These are phyloP conservation scores for Lunularia cruciata DNA, from an alignment of 225 moss, liverwort and hornwort species.

Conservation along the genomic window DNA sequence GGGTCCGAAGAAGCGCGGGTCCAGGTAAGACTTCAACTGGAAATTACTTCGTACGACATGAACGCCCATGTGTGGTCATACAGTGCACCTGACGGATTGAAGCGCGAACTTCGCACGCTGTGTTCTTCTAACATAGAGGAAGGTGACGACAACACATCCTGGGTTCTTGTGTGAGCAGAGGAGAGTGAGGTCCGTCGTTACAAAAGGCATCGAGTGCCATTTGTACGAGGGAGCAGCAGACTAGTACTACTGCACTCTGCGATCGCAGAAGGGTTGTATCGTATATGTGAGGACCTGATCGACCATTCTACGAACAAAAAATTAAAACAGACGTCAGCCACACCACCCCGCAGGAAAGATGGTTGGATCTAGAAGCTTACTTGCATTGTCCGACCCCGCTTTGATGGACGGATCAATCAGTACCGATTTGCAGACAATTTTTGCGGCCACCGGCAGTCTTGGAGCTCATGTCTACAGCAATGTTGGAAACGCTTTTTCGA, in stretches of 20 bases:
- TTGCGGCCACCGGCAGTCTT: conserved; percentile 18
- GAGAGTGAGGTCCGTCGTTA: neutral
- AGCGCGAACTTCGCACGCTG: too few species aligned
- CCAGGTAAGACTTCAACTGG: too few species aligned
- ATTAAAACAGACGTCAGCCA: neutral
- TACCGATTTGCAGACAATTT: conserved; percentile 15
- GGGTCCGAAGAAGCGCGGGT: too few species aligned
- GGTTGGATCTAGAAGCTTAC: conserved; percentile 8
- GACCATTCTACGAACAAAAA: neutral
- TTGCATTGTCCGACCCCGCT: neutral
- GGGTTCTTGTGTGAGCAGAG: too few species aligned
- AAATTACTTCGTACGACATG: too few species aligned
- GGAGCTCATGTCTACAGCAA: conserved; percentile 9
- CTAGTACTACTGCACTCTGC: neutral
- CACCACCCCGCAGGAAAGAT: conserved; percentile 1
- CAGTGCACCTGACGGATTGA: too few species aligned
- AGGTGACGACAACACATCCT: too few species aligned
- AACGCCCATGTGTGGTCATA: too few species aligned
- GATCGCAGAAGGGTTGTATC: too few species aligned
- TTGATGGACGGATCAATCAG: conserved; percentile 5
- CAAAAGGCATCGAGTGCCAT: neutral
- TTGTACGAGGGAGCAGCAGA: neutral
- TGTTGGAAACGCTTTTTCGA: conserved; percentile 2
- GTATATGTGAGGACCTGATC: neutral
- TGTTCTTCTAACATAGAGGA: too few species aligned